Base-by-base conservation (phyloP, 2,329 filamentous ascomycete species). In the Fusarium sacchari region DNA sequence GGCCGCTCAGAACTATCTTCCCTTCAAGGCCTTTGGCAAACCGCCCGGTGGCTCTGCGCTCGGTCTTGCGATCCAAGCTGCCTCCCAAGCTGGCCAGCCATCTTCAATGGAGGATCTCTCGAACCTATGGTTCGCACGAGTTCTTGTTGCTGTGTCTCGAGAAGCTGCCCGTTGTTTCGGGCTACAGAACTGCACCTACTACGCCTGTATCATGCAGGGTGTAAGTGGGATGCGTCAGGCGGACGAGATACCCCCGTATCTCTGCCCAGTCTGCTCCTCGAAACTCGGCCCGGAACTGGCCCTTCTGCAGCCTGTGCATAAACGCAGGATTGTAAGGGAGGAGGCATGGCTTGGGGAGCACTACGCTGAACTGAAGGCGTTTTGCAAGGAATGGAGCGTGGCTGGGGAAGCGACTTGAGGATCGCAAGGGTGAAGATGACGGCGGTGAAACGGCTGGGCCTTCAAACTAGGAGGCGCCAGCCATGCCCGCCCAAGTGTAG, bases 121-220 rank as follows among this genome's bases (percentile, higher is more conserved):
- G 1, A 84, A 80, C 1, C 76, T 91, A 4, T 93, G 90, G 89
- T 85, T 93, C 20, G 85, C 85, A 15, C 84, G 87, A 17, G 79
- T 89, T 6, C 89, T 84, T 59, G 87, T 86, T 56, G 92, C 91
- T 0, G 87, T 87, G 3, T 85, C 86, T 4, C 92, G 93, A 76
- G 91, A 94, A 76, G 80, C 93, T 1, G 89, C 90, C 0, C 92
- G 93, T 78, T 93, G 91, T 76, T 86, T 94, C 42, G 89, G 88
- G 0, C 84, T 94, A 20, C 91, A 80, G 13, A 91, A 94, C 77
- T 94, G 92, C 76, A 82, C 87, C 0, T 92, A 90, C 74, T 91
- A 89, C 72, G 89, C 90, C 0, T 93, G 90, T 72, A 83, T 86
- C 6, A 91, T 92, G 90, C 90, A 92, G 77, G 85, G 88, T 9